These are phyloP conservation scores for Pseudonitzschia delicatissima DNA, from an alignment of 108 stramenopile species.

Conservation along the genomic window DNA sequence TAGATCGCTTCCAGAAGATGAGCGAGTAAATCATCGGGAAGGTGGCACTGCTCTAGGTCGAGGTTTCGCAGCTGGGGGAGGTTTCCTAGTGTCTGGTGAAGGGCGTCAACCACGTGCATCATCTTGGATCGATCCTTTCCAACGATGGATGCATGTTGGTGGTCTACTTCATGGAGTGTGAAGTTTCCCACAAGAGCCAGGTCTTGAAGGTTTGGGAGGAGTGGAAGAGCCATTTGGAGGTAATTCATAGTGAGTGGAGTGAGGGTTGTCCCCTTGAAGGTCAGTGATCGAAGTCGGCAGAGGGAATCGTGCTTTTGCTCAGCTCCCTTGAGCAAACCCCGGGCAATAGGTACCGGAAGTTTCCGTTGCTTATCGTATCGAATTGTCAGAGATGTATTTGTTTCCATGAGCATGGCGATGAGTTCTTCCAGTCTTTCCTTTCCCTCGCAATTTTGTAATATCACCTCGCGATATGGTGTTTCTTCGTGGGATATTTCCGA, in stretches of 20 bases:
- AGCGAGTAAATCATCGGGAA: slow-evolving; percentile 11
- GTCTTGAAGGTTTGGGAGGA: neutral
- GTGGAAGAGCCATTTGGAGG: neutral
- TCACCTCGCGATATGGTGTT: slow-evolving; percentile 1
- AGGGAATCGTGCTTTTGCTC: neutral
- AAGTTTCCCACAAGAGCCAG: slow-evolving; percentile 4
- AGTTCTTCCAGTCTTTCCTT: neutral
- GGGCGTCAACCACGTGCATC: neutral
- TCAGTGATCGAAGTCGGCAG: slow-evolving; percentile 8
- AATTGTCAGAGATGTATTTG: slow-evolving; percentile 1
- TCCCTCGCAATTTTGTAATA: slow-evolving; percentile 7
- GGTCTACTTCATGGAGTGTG: neutral
- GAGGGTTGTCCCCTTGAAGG: slow-evolving; percentile 2
- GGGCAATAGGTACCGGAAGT: neutral
- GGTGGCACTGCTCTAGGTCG: slow-evolving; percentile 9
- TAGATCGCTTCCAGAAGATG: slow-evolving; percentile 2
- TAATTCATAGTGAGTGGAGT: neutral
- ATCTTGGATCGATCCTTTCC: neutral
- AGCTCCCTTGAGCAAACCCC: slow-evolving; percentile 1
- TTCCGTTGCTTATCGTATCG: slow-evolving; percentile 12
- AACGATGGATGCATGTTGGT: neutral
- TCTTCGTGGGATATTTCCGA: neutral
- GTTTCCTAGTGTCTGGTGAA: neutral
- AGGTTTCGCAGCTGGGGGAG: neutral
- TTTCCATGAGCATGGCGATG: slow-evolving; percentile 5